A percentile compares a stretch with the other conserved stretches of the same genome.
Conservation (phyloP, 2,329 filamentous ascomycete genomes). For the Whalleya microplaca region DNA sequence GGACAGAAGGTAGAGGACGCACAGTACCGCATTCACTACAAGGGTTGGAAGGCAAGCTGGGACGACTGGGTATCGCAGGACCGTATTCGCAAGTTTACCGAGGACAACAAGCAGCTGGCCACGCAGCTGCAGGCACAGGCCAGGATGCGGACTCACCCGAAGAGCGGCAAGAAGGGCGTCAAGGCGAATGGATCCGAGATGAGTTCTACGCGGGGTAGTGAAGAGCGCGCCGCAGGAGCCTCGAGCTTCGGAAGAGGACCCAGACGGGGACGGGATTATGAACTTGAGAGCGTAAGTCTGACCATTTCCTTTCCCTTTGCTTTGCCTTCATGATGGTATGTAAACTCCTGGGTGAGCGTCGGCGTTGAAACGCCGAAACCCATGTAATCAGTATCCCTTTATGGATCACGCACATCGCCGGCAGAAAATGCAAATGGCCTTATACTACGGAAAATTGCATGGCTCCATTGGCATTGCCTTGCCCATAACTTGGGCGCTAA, state of each 20-base stretch:
- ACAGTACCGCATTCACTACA: slow-evolving; percentile 95
- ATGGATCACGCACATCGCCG: neutral
- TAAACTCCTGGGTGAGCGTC: slow-evolving; percentile 1
- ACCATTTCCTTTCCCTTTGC: slow-evolving; percentile 19
- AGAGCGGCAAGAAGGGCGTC: slow-evolving; percentile 58
- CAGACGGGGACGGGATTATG: slow-evolving; percentile 77
- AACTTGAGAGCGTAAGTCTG: slow-evolving; percentile 75
- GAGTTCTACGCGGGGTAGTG: slow-evolving; percentile 72
- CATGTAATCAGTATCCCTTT: slow-evolving; percentile 5
- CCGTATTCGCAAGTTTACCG: slow-evolving; percentile 89
- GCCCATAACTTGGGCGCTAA: too few relatives aligned
- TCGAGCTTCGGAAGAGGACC: slow-evolving; percentile 68
- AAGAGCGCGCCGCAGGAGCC: slow-evolving; percentile 70
- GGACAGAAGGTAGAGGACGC: slow-evolving; percentile 61
- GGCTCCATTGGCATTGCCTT: too few relatives aligned
- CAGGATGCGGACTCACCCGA: slow-evolving; percentile 39
- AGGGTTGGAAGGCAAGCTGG: slow-evolving; percentile 99
- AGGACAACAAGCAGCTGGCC: slow-evolving; percentile 92
- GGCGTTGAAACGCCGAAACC: neutral
- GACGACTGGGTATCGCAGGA: slow-evolving; percentile 98
- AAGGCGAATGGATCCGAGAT: slow-evolving; percentile 57
- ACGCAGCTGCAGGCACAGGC: slow-evolving; percentile 69
- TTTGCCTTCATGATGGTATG: slow-evolving; percentile 12
- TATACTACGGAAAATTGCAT: too few relatives aligned
- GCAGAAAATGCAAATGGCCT: too few relatives aligned